Evolutionary conservation across 352 stramenopile genomes (phyloP).

Genomic region (Pythium volutum): DNA sequence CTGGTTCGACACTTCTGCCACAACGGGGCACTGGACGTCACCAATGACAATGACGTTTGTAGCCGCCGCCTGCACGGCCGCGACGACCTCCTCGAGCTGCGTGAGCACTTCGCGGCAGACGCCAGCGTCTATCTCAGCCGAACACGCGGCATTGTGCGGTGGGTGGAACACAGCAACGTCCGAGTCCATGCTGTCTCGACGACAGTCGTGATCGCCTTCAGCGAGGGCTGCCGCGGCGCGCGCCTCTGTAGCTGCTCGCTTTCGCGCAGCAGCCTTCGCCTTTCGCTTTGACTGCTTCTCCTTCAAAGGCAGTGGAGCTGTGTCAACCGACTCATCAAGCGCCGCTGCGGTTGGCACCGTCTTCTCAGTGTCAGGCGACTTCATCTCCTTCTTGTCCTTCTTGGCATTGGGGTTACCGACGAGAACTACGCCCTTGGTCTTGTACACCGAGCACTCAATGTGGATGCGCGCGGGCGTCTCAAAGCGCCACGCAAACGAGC

Average conservation of each 20-base stretch:
- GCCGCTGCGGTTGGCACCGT: background rate
- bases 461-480: slow-evolving; percentile 17
- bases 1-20: slow-evolving; percentile 17
- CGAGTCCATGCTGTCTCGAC: slow-evolving; percentile 8
- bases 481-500: slow-evolving; percentile 38
- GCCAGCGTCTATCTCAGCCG: slow-evolving; percentile 40
- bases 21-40: slow-evolving; percentile 54
- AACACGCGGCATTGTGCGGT: slow-evolving; percentile 29
- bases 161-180: slow-evolving; percentile 39
- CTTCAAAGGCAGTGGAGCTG: background rate
- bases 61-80: slow-evolving; percentile 5
- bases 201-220: slow-evolving; percentile 5
- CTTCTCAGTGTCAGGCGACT: background rate
- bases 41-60: slow-evolving; percentile 47
- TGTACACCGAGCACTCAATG: slow-evolving; percentile 40
- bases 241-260: background rate
- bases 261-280: background rate
- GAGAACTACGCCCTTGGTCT: slow-evolving; percentile 29
- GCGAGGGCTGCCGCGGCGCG: slow-evolving; percentile 18
- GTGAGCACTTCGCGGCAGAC: slow-evolving; percentile 51
- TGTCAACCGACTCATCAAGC: background rate
- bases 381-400: slow-evolving; percentile 12
- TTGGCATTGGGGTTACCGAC: slow-evolving; percentile 20
- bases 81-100: slow-evolving; percentile 45
- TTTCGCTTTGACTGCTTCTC: slow-evolving; percentile 19